Conservation (phyloP, 139 green algal species). For the Gonium pectorale region DNA sequence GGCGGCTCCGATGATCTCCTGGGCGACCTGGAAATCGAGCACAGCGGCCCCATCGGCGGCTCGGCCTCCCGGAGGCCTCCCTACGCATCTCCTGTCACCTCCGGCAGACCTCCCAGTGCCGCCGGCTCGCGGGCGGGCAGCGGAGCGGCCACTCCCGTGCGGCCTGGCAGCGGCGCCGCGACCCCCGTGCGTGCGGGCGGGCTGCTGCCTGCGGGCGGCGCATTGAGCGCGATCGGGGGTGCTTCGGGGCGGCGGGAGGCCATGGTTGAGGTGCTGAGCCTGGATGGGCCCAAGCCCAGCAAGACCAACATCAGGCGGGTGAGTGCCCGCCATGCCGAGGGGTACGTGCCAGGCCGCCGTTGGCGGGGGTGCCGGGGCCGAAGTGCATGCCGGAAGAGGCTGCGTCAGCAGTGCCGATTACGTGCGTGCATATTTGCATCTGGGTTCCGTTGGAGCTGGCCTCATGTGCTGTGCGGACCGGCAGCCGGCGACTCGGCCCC, state of each 20-base stretch:
- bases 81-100: background rate
- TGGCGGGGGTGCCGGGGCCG: background rate
- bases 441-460: background rate
- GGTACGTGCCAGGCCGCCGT: background rate
- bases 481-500: background rate
- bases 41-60: background rate
- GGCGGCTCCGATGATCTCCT: background rate
- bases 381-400: too few relatives aligned
- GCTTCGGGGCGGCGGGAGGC: background rate
- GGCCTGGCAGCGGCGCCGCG: background rate
- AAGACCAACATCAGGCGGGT: conserved; percentile 29
- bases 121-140: background rate
- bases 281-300: conserved; percentile 5
- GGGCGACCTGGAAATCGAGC: background rate
- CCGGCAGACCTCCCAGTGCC: background rate
- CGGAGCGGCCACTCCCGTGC: background rate
- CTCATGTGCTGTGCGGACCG: background rate
- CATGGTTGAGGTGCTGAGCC: conserved; percentile 7
- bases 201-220: background rate
- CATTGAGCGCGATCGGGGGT: background rate
- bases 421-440: too few relatives aligned
- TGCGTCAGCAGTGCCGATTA: too few relatives aligned
- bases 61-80: background rate
- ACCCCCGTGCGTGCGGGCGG: too few relatives aligned
- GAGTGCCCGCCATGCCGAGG: background rate